These are phyloP conservation scores for Cicer bijugum DNA, from an alignment of 306 rosid species.

Conservation along the genomic window DNA sequence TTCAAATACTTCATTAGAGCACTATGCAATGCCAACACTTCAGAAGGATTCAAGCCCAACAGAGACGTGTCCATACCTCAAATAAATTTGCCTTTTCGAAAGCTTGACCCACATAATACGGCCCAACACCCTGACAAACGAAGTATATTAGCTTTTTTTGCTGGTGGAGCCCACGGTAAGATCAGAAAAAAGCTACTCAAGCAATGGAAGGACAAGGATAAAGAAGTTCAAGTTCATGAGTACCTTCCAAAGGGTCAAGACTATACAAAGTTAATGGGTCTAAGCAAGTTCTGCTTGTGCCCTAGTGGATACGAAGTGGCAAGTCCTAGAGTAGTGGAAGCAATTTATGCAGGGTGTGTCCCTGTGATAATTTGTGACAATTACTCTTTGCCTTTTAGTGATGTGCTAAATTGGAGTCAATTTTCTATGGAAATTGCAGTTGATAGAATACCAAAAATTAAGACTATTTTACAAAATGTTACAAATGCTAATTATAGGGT, in stretches of 20 bases:
- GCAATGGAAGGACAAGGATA: conserved; percentile 70
- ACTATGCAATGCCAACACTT: conserved; percentile 76
- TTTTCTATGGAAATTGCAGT: conserved; percentile 65
- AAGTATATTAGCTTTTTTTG: conserved; percentile 63
- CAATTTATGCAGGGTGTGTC: conserved; percentile 72
- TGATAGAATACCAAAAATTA: conserved; percentile 59
- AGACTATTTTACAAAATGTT: conserved; percentile 58
- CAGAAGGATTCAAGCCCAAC: conserved; percentile 67
- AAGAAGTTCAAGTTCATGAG: conserved; percentile 67
- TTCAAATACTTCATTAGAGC: conserved; percentile 65
- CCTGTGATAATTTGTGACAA: conserved; percentile 69
- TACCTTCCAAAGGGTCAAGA: conserved; percentile 56
- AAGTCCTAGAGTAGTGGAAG: conserved; percentile 83
- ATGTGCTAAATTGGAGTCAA: conserved; percentile 72
- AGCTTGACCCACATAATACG: conserved; percentile 49
- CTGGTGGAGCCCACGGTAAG: conserved; percentile 69
- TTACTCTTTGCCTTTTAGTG: conserved; percentile 72
- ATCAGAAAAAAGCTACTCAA: conserved; percentile 56
- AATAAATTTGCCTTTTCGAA: conserved; percentile 58
- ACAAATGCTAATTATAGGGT: conserved; percentile 49
- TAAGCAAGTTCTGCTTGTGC: conserved; percentile 73
- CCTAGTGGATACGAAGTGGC: conserved; percentile 94
- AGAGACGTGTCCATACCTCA: conserved; percentile 76
- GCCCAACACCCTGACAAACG: conserved; percentile 49
- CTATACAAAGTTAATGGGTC: conserved; percentile 61